Evolutionary conservation across 208 protist genomes (phyloP), one percentile per base, ranked within the genome.

Genomic region (Crithidia thermophila): DNA sequence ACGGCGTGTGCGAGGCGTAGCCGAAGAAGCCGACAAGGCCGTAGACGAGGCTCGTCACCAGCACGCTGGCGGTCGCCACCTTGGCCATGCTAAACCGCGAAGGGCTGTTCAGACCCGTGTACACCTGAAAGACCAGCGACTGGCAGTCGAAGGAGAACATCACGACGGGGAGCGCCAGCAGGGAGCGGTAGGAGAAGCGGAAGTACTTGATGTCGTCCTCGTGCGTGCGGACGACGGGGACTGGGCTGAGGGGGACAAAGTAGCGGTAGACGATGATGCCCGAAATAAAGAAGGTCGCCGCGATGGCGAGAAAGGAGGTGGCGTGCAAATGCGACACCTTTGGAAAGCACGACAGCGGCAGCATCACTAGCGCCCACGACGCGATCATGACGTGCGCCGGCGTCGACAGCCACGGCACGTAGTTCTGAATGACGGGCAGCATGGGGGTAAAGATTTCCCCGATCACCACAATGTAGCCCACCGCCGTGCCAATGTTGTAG

Each of bases 131-230:
- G 0, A 87, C 81, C 0, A 92, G 64, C 4, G 86, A 82, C 60
- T 92, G 86, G 49, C 86, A 92, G 51, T 89, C 86, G 51, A 87
- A 92, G 23, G 83, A 81, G 49, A 92, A 92, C 69, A 89, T 84
- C 58, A 92, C 72, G 2, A 92, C 80, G 1, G 86, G 86, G 8
- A 92, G 59, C 0, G 78, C 52, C 21, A 89, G 55, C 7, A 89
- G 58, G 1, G 72, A 73, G 18, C 65, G 70, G 14, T 42, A 47
- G 20, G 82, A 84, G 30, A 84, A 36, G 40, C 64, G 52, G 64
- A 88, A 73, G 66, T 83, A 87, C 36, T 71, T 80, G 11, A 79
- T 61, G 7, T 56, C 74, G 1, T 57, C 52, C 11, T 51, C 53
- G 43, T 27, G 31, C 13, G 37, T 30, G 40, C 64, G 40, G 36